Percentiles rank a stretch among this genome's conserved stretches.
Evolutionary conservation across 1,284 basidiomycete genomes (phyloP).

Genomic region (Ganoderma lingzhi): DNA sequence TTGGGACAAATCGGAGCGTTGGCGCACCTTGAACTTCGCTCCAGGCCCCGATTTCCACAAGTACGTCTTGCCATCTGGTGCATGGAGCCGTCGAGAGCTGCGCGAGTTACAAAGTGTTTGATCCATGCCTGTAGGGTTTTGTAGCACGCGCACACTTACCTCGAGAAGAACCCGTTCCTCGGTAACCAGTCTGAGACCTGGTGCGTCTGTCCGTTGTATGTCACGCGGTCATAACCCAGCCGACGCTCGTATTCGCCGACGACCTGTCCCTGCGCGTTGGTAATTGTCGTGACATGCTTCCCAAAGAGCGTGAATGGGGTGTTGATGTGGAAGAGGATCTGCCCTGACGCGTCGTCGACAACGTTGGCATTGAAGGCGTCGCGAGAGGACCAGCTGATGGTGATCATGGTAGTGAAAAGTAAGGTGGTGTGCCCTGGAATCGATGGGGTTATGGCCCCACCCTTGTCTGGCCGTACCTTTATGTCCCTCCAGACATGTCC

Average conservation of each 20-base stretch:
- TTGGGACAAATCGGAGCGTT: neutral
- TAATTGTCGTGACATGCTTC: neutral
- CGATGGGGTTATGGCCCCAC: neutral
- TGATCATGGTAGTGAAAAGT: neutral
- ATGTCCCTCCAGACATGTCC: neutral
- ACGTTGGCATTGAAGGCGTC: neutral
- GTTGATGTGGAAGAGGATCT: constrained; percentile 7
- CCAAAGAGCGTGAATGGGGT: constrained; percentile 6
- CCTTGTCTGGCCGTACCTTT: neutral
- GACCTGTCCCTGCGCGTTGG: constrained; percentile 2
- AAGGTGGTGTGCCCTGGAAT: neutral
- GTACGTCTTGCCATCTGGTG: constrained; percentile 12
- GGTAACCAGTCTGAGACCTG: constrained; percentile 18
- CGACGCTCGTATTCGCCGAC: constrained; percentile 18
- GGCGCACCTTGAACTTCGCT: constrained; percentile 5
- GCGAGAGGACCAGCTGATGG: neutral
- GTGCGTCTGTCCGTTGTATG: constrained; percentile 15
- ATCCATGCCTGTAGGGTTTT: too few species aligned
- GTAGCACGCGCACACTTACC: too few species aligned
- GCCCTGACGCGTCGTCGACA: constrained; percentile 2
- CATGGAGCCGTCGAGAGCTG: constrained; percentile 11
- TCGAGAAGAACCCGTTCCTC: constrained; percentile 11
- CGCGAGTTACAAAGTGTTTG: neutral
- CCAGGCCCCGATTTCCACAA: constrained; percentile 5
- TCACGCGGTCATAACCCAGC: constrained; percentile 14